Percentiles rank a stretch among this genome's conserved stretches.
phyloP scores from a whole-genome alignment of 306 rosid species.

The Corylus americana region DNA sequence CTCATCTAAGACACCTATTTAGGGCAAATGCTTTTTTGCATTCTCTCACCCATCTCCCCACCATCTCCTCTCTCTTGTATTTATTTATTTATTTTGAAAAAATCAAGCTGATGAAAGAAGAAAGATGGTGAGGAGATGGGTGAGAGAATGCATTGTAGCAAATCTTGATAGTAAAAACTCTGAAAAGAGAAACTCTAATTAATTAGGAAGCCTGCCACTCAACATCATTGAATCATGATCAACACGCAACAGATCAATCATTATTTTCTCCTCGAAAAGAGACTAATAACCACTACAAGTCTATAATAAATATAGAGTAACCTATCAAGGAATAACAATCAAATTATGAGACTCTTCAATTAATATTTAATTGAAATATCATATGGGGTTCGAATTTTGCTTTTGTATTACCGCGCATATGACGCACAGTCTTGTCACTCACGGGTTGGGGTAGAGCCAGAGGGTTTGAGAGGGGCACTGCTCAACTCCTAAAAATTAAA shows the following conservation, averaged over 20 bases:
- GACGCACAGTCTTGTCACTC: constrained; percentile 25
- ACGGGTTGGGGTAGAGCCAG: background rate
- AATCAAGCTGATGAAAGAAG: too few relatives aligned
- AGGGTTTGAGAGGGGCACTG: too few relatives aligned
- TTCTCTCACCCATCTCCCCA: too few relatives aligned
- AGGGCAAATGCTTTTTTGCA: too few relatives aligned
- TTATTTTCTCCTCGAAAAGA: background rate
- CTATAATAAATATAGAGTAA: background rate
- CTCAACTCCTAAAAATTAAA: too few relatives aligned
- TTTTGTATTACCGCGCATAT: constrained; percentile 21
- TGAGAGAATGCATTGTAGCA: too few relatives aligned
- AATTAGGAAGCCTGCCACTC: constrained; percentile 26
- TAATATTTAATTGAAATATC: constrained; percentile 16
- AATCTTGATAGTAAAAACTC: background rate
- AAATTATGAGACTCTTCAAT: background rate
- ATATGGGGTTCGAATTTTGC: constrained; percentile 25
- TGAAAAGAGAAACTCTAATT: background rate
- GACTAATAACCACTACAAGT: constrained; percentile 8
- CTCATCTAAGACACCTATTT: background rate
- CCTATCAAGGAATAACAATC: constrained; percentile 23
- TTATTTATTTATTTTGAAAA: too few relatives aligned
- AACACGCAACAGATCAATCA: constrained; percentile 29
- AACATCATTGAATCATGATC: constrained; percentile 35
- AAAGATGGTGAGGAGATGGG: too few relatives aligned
- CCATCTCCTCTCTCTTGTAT: too few relatives aligned